These are phyloP conservation scores for Apiotrichum siamense DNA, from an alignment of 1,284 basidiomycete species.

Conservation along the genomic window DNA sequence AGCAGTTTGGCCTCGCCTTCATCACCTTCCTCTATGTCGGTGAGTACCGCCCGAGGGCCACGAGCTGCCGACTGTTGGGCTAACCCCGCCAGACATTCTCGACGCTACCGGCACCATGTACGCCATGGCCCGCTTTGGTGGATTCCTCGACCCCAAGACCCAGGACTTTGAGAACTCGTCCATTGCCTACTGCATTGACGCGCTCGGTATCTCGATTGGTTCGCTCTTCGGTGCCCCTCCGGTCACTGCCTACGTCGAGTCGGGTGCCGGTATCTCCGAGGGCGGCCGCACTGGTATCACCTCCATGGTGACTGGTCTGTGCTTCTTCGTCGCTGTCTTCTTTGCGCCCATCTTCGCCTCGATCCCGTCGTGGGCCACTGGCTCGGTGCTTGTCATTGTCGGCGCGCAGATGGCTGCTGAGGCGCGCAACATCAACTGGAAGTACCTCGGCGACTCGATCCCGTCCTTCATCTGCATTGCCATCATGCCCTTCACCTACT, in stretches of 20 bases:
- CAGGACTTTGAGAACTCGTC: conserved; percentile 83
- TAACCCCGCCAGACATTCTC: conserved; percentile 51
- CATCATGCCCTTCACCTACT: conserved; percentile 64
- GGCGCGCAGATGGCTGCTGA: conserved; percentile 86
- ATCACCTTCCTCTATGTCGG: conserved; percentile 77
- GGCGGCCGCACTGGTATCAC: conserved; percentile 84
- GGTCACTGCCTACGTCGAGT: conserved; percentile 71
- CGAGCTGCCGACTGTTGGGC: background rate
- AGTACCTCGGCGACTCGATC: conserved; percentile 75
- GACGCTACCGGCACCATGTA: conserved; percentile 69
- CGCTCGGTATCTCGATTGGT: conserved; percentile 32
- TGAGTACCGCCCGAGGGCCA: conserved; percentile 5
- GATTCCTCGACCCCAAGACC: conserved; percentile 73
- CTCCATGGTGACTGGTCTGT: conserved; percentile 64
- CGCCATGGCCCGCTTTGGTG: conserved; percentile 89
- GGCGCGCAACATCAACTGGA: conserved; percentile 81
- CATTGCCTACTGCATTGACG: conserved; percentile 67
- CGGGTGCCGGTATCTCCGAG: conserved; percentile 53
- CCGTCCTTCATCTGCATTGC: conserved; percentile 75
- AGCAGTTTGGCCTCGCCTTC: conserved; percentile 18
- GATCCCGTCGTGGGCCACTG: conserved; percentile 82
- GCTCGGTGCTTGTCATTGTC: conserved; percentile 77
- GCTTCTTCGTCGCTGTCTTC: conserved; percentile 81
- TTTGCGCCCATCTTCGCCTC: conserved; percentile 85
- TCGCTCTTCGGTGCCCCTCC: conserved; percentile 73